Percentiles rank a stretch among this genome's conserved stretches.
phyloP scores from a whole-genome alignment of 2,329 filamentous ascomycete genomes.

The Arthrocladium fulminans region DNA sequence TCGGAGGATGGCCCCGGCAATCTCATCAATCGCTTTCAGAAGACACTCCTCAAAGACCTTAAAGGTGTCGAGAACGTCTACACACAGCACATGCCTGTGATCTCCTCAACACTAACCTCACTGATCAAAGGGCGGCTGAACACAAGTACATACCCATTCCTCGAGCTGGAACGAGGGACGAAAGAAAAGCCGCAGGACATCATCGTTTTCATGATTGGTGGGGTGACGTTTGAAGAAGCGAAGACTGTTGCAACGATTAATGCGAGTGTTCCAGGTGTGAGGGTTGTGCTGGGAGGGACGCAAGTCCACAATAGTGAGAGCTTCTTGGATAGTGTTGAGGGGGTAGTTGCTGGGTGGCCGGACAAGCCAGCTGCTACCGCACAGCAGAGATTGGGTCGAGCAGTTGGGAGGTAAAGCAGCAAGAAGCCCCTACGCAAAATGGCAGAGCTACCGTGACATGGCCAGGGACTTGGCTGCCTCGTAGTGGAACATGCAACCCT shows the following conservation, averaged over 20 bases:
- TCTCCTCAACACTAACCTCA: slow-evolving; percentile 82
- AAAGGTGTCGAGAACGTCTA: slow-evolving; percentile 99
- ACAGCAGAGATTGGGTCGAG: slow-evolving; percentile 51
- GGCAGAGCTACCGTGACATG: too few species aligned
- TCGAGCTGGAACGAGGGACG: slow-evolving; percentile 78
- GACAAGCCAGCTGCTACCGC: slow-evolving; percentile 54
- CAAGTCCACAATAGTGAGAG: slow-evolving; percentile 76
- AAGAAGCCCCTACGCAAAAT: neutral
- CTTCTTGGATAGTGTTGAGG: slow-evolving; percentile 86
- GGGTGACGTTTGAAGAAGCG: slow-evolving; percentile 91
- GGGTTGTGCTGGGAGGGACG: slow-evolving; percentile 83
- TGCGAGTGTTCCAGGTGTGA: slow-evolving; percentile 75
- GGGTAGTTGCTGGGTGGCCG: slow-evolving; percentile 79
- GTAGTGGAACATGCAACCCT: too few species aligned
- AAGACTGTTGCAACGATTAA: slow-evolving; percentile 95
- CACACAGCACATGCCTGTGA: slow-evolving; percentile 84
- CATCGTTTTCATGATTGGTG: slow-evolving; percentile 87
- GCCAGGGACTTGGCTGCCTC: too few species aligned
- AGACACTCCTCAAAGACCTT: slow-evolving; percentile 46
- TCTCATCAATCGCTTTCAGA: slow-evolving; percentile 84
- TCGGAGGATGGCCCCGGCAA: slow-evolving; percentile 76
- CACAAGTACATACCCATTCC: slow-evolving; percentile 84
- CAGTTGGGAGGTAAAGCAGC: slow-evolving; percentile 16
- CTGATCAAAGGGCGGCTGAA: slow-evolving; percentile 83
- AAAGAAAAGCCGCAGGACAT: slow-evolving; percentile 95